These are phyloP conservation scores for Xylaria polymorpha DNA, from an alignment of 2,329 filamentous ascomycete genomes.

Conservation along the genomic window DNA sequence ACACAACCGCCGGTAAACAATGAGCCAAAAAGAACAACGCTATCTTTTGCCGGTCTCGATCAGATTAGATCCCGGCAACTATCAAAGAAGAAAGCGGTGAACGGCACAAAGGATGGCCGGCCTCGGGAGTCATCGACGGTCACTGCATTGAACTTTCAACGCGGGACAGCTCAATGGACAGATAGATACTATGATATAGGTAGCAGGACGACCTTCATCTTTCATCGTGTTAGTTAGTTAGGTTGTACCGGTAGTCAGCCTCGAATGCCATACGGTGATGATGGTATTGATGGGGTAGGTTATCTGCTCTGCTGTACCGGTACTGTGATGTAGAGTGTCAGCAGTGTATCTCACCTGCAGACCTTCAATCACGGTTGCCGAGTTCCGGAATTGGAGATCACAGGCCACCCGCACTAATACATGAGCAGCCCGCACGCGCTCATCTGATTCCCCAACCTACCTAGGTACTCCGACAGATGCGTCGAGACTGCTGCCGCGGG, in stretches of 20 bases:
- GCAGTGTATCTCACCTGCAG: constrained; percentile 20
- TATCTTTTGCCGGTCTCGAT: background rate
- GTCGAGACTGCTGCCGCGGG: constrained; percentile 16
- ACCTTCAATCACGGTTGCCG: constrained; percentile 20
- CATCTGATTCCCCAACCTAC: background rate
- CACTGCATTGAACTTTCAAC: constrained; percentile 15
- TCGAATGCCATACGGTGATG: background rate
- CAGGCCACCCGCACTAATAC: background rate
- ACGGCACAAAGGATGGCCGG: constrained; percentile 12
- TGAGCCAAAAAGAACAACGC: background rate
- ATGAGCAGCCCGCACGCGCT: background rate
- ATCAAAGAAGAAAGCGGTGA: constrained; percentile 19
- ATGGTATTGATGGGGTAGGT: background rate
- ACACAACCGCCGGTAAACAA: background rate
- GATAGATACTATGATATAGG: background rate
- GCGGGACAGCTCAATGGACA: background rate
- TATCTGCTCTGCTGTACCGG: background rate
- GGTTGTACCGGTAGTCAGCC: background rate
- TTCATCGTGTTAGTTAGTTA: background rate
- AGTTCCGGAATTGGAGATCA: constrained; percentile 18
- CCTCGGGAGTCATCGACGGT: constrained; percentile 11
- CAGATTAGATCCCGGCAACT: background rate
- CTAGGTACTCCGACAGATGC: constrained; percentile 12
- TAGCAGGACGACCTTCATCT: background rate
- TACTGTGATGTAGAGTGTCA: background rate